phyloP scores from a whole-genome alignment of 1,139 yeast genomes.

The Spathaspora sp. region DNA sequence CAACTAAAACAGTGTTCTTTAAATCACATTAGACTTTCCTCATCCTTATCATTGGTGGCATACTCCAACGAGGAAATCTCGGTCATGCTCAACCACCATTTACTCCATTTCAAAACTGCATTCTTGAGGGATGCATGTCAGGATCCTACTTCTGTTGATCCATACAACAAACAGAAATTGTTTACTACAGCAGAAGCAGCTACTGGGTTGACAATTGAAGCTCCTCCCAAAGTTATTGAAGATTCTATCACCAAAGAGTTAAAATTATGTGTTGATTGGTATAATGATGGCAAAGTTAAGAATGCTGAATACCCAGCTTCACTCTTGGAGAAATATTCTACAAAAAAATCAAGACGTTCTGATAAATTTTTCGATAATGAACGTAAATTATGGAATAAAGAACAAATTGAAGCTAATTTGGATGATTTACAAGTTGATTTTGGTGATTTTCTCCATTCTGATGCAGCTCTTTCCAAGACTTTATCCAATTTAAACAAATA shows the following conservation, averaged over 20 bases:
- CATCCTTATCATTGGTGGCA: background rate
- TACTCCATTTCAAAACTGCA: slow-evolving; percentile 48
- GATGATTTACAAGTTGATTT: slow-evolving; percentile 32
- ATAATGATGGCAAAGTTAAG: slow-evolving; percentile 38
- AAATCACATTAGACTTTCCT: background rate
- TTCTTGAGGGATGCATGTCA: slow-evolving; percentile 69
- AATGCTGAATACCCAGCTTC: slow-evolving; percentile 43
- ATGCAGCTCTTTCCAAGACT: slow-evolving; percentile 33
- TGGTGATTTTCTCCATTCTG: slow-evolving; percentile 42
- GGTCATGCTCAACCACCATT: slow-evolving; percentile 16
- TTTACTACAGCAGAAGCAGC: slow-evolving; percentile 61
- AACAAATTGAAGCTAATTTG: slow-evolving; percentile 17
- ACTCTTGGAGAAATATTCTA: slow-evolving; percentile 49
- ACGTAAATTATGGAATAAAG: slow-evolving; percentile 42
- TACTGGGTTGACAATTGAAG: slow-evolving; percentile 21
- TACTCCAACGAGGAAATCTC: slow-evolving; percentile 12
- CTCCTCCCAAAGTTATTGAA: slow-evolving; percentile 26
- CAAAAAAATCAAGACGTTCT: slow-evolving; percentile 28
- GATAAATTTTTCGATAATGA: slow-evolving; percentile 37
- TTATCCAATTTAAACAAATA: slow-evolving; percentile 51
- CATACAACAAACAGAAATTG: slow-evolving; percentile 57
- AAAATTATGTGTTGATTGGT: slow-evolving; percentile 53
- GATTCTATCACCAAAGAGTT: slow-evolving; percentile 25
- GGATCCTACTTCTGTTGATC: slow-evolving; percentile 52
- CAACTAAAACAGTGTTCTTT: background rate